Base-by-base conservation (phyloP, 2,329 filamentous ascomycete species). In the Hawksworthiomyces lignivorus region DNA sequence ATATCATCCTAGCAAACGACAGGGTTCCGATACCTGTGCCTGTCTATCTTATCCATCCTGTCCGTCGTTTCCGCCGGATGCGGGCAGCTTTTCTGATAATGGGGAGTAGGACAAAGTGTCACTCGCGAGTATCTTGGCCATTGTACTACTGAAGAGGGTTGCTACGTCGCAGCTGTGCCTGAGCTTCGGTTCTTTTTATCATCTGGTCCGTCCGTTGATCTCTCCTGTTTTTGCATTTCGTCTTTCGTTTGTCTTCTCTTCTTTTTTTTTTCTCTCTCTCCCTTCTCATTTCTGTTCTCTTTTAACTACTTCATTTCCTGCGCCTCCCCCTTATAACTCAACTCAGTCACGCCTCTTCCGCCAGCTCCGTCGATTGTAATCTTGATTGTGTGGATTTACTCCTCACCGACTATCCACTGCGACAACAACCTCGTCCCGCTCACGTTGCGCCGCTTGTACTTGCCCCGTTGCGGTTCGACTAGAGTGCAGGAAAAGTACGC, bases 391-490 rank as follows among this genome's bases (percentile, higher is more conserved):
- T 31, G 27, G 31, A 36, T 36, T 27, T 18, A 14, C 7, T 18
- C 19, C 14, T 15, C 15, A 29, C 12, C 6, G 6, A 7, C 5
- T 29, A n/a, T n/a, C n/a, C n/a, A 11, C 27, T 29, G 5, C 27
- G 12, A 14, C 27, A 29, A 14, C 27, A 5, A 14, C 15, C 28
- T 22, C 37, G 27, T 27, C 38, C 30, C 19, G 21, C 7, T 35
- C 14, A 17, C 24, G 8, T 26, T 26, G 12, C 32, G 19, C 31
- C 39, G 39, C 39, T 36, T 41, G 39, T 31, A 30, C 32, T 24
- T 36, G 24, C 26, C 39, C 33, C 11, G 26, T 17, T 14, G n/a
- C 24, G 12, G 8, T 26, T 8, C 24, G 24, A 26, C 3, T n/a
- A n/a, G n/a, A n/a, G n/a, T n/a, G n/a, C n/a, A n/a, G n/a, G n/a